Evolutionary conservation across 805 yeast genomes (phyloP), one percentile per base, ranked within the genome.

Genomic region (Barnettozyma sp.): DNA sequence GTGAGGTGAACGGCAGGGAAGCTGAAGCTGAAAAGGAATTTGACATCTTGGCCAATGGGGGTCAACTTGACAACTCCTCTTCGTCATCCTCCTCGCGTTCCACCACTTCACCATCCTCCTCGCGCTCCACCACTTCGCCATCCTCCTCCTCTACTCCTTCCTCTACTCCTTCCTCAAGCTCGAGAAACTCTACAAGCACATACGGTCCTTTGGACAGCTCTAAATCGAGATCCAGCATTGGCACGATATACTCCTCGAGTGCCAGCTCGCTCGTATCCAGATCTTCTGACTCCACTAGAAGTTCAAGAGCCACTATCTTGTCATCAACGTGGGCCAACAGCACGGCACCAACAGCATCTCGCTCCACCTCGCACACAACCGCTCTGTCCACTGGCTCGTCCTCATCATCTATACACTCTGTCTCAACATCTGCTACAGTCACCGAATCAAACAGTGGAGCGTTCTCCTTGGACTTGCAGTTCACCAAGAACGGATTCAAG

Each of bases 1-100:
- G 87, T 44, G 52, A 60, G 34, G 69, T 85, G 26, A 68, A 76
- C 45, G 88, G 87, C 19, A 71, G 84, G 58, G 48, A 55, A 27
- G 54, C 50, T 1, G 52, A 65, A 38, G 81, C 72, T n/a, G 54
- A 61, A 28, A 49, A 48, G 12, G 73, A 71, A 32, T 71, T 67
- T 45, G 58, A 52, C 21, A 45, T 50, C 7, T 57, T 71, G 28
- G 62, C 57, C 17, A 41, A 45, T 22, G 67, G 64, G 32, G 59
- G 48, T 24, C n/a, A 20, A 42, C 50, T 45, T 56, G 32, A 50
- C 5, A 28, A 17, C 12, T 33, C 45, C 2, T 26, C 30, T 7
- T 34, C 36, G 16, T 20, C 24, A 4, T 20, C 30, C 4, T 17
- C 22, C 8, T 25, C 36, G 18, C 14, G 26, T 12, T 32, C 35